A percentile compares a stretch with the other conserved stretches of the same genome.
Evolutionary conservation across 2,329 filamentous ascomycete species (phyloP).

Genomic region (Tolypocladium amazonense): DNA sequence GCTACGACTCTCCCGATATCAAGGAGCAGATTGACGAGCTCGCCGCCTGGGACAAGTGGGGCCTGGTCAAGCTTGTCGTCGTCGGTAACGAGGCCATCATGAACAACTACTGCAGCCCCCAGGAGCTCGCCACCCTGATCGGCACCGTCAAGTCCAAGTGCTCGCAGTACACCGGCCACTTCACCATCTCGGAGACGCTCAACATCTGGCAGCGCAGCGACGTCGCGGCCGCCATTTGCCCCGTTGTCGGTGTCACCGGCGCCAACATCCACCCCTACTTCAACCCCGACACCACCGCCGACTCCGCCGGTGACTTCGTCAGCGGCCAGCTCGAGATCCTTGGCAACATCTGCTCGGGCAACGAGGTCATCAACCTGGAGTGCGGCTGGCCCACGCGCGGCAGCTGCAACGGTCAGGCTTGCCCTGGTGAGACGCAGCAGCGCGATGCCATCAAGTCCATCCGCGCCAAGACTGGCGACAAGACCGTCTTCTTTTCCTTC

Average conservation of each 20-base stretch:
- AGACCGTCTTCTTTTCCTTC: constrained; percentile 74
- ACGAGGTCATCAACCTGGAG: constrained; percentile 74
- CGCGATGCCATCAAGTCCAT: constrained; percentile 62
- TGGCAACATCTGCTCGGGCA: constrained; percentile 56
- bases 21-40: constrained; percentile 66
- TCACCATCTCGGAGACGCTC: constrained; percentile 82
- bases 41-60: constrained; percentile 62
- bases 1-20: constrained; percentile 48
- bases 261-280: constrained; percentile 94
- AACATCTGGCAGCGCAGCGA: constrained; percentile 61
- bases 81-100: constrained; percentile 88
- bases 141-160: constrained; percentile 53
- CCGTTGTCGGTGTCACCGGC: constrained; percentile 64
- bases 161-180: constrained; percentile 61
- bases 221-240: constrained; percentile 52
- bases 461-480: constrained; percentile 49
- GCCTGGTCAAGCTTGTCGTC: constrained; percentile 67
- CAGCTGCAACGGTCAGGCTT: constrained; percentile 58
- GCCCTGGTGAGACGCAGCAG: constrained; percentile 60
- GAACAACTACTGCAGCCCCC: constrained; percentile 55
- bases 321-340: constrained; percentile 62
- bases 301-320: constrained; percentile 67
- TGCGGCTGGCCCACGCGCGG: constrained; percentile 77
- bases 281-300: constrained; percentile 57
- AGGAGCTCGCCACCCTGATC: constrained; percentile 62